These are phyloP conservation scores for Murraya paniculata DNA, from an alignment of 345 rosid species.

Conservation along the genomic window DNA sequence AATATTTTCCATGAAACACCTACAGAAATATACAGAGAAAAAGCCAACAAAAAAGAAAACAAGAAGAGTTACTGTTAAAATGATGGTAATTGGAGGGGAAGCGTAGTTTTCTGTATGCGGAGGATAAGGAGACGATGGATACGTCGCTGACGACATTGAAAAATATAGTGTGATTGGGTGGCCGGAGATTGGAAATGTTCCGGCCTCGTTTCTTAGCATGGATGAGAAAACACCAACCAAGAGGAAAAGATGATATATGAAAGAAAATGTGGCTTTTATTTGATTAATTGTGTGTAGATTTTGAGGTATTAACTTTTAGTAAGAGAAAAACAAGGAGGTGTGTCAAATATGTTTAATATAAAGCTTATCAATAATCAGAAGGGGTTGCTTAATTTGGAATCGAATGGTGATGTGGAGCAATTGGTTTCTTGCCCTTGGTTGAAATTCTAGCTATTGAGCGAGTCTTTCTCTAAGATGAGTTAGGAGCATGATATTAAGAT, in stretches of 20 bases:
- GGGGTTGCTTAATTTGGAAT: constrained; percentile 29
- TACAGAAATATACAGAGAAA: constrained; percentile 60
- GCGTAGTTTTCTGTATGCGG: constrained; percentile 6
- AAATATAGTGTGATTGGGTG: constrained; percentile 1
- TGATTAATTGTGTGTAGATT: not conserved
- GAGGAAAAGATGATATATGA: not conserved
- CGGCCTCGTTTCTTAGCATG: constrained; percentile 51
- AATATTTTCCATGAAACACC: constrained; percentile 51
- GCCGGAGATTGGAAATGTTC: constrained; percentile 47
- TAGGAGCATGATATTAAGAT: constrained; percentile 22
- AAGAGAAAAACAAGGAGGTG: constrained; percentile 26
- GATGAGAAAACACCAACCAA: not conserved
- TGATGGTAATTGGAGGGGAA: constrained; percentile 47
- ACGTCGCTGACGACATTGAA: constrained; percentile 28
- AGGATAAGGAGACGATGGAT: not conserved
- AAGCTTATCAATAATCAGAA: not conserved
- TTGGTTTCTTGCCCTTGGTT: constrained; percentile 29
- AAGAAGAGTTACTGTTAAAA: constrained; percentile 55
- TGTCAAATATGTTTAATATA: not conserved
- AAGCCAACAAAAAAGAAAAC: constrained; percentile 62
- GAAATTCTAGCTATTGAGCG: constrained; percentile 32
- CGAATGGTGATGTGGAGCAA: constrained; percentile 29
- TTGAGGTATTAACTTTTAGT: not conserved
- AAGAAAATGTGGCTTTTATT: not conserved
- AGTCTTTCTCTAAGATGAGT: constrained; percentile 37